These are phyloP conservation scores for Populus nigra DNA, from an alignment of 345 rosid species.

Conservation along the genomic window DNA sequence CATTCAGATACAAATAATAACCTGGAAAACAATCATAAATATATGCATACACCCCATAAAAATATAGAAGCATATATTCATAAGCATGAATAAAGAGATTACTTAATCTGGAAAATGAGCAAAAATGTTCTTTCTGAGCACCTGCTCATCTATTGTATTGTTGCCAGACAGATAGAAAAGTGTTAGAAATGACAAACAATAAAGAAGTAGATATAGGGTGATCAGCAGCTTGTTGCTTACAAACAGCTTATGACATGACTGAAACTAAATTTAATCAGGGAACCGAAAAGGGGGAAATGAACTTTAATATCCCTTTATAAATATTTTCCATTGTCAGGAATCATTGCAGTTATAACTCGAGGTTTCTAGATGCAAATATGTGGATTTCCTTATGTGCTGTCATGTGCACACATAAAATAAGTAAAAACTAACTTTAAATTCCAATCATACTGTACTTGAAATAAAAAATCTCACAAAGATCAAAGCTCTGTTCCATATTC, in stretches of 20 bases:
- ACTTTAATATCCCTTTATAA: background rate
- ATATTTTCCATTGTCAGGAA: background rate
- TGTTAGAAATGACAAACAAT: background rate
- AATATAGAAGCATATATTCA: background rate
- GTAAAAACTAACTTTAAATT: background rate
- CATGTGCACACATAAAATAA: background rate
- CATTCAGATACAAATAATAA: background rate
- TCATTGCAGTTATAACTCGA: background rate
- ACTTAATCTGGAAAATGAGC: no score
- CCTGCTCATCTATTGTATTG: background rate
- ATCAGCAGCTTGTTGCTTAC: background rate
- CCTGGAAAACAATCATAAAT: background rate
- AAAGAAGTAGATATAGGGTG: background rate
- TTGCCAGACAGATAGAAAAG: background rate
- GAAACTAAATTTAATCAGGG: conserved; percentile 1
- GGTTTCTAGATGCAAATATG: background rate
- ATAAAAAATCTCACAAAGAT: background rate
- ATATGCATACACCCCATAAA: background rate
- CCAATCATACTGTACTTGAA: background rate
- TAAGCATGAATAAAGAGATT: no score
- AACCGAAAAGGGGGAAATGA: background rate
- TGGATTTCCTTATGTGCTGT: background rate
- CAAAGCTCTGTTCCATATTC: background rate
- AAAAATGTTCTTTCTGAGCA: background rate
- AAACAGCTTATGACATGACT: background rate